Conservation (phyloP, 192 early-diverging fungal genomes). For the Globomyces pollinis-pini region DNA sequence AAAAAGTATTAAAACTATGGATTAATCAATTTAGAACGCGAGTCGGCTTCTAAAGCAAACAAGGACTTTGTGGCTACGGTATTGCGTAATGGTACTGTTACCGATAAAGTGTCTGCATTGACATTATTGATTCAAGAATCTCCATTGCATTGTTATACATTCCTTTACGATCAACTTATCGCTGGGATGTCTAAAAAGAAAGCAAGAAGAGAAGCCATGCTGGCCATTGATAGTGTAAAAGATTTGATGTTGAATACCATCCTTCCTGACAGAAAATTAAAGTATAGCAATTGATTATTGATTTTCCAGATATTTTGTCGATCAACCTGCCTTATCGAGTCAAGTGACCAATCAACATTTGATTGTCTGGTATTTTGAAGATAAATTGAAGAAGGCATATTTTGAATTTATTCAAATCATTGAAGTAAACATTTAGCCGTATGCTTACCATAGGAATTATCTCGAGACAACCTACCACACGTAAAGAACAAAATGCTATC, state of each 20-base stretch:
- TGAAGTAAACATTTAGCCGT: slow-evolving; percentile 59
- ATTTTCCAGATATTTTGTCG: slow-evolving; percentile 67
- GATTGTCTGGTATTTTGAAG: slow-evolving; percentile 91
- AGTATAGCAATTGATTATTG: neutral
- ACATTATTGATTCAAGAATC: slow-evolving; percentile 88
- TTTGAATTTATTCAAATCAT: slow-evolving; percentile 85
- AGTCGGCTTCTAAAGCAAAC: slow-evolving; percentile 68
- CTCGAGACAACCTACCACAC: slow-evolving; percentile 78
- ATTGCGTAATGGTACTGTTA: slow-evolving; percentile 82
- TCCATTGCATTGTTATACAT: slow-evolving; percentile 75
- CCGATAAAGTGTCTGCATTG: slow-evolving; percentile 88
- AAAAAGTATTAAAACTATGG: too few relatives aligned
- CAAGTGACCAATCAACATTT: slow-evolving; percentile 64
- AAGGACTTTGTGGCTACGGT: slow-evolving; percentile 80
- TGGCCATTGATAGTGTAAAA: slow-evolving; percentile 81
- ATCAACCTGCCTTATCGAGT: slow-evolving; percentile 64
- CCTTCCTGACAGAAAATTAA: slow-evolving; percentile 83
- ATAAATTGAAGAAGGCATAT: slow-evolving; percentile 82
- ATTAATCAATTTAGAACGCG: slow-evolving; percentile 5
- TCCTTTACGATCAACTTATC: slow-evolving; percentile 58
- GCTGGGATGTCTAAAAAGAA: slow-evolving; percentile 80
- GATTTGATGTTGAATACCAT: slow-evolving; percentile 79
- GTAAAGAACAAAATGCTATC: slow-evolving; percentile 74
- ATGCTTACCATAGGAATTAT: slow-evolving; percentile 45
- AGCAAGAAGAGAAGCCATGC: slow-evolving; percentile 73